Conservation (phyloP, 2,329 filamentous ascomycete species). For the Hypoxylon sp. region DNA sequence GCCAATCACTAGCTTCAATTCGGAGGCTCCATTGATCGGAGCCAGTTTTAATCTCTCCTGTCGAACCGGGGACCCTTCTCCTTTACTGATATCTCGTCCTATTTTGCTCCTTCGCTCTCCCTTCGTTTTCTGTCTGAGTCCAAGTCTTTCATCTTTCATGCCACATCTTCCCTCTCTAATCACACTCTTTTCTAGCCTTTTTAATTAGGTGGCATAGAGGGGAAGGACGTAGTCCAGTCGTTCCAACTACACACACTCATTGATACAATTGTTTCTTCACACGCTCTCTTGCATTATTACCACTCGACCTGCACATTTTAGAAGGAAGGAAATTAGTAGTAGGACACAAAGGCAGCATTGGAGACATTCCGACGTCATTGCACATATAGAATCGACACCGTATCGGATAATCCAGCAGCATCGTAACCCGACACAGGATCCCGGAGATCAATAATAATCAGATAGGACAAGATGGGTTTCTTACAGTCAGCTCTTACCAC, state of each 20-base stretch:
- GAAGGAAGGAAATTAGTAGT: constrained; percentile 14
- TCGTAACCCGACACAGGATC: constrained; percentile 9
- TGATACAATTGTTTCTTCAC: constrained; percentile 33
- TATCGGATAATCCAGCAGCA: not conserved
- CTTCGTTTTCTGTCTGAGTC: constrained; percentile 28
- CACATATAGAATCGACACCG: not conserved
- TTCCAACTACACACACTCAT: constrained; percentile 48
- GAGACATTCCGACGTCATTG: constrained; percentile 24
- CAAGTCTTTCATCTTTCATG: constrained; percentile 30
- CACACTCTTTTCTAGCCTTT: constrained; percentile 40
- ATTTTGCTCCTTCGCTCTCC: constrained; percentile 35
- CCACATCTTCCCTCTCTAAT: constrained; percentile 29
- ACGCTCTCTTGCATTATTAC: constrained; percentile 34
- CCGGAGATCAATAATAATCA: constrained; percentile 25
- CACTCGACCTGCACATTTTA: constrained; percentile 1
- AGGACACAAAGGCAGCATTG: constrained; percentile 1
- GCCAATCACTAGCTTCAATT: constrained; percentile 33
- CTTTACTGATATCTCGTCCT: constrained; percentile 42
- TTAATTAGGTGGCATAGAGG: constrained; percentile 40
- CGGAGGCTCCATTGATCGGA: constrained; percentile 29
- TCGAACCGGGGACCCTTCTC: constrained; percentile 30
- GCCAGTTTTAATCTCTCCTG: constrained; percentile 44
- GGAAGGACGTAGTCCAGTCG: constrained; percentile 37
- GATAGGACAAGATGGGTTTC: constrained; percentile 48
- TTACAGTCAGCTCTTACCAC: constrained; percentile 49